Evolutionary conservation across 371 early-diverging fungal genomes (phyloP), one percentile per base, ranked within the genome.

Genomic region (Lichtheimia ornata): DNA sequence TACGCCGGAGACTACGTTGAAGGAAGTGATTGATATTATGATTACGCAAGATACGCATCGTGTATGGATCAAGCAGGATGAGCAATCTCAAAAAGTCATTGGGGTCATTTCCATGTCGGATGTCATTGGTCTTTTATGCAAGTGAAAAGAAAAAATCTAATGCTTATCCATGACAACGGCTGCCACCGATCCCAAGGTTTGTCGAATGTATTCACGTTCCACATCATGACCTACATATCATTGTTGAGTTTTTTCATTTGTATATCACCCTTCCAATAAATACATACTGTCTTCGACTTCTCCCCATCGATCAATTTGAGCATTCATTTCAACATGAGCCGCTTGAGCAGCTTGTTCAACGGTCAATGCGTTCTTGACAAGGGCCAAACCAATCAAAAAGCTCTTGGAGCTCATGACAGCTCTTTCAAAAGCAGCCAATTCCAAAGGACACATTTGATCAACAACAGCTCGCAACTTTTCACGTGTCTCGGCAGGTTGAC

Each of bases 261-360:
- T 28, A 17, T 41, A 47, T 18, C 40, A 59, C 13, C 30, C 12
- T 43, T 11, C 42, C 2, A 14, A 47, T 5, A 4, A 49, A 17
- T 17, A 69, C 74, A 67, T 69, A 80, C 89, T 90, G 69, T 94
- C 94, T 81, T 95, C 95, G 4, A 97, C 93, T 73, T 92, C 89
- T 56, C 98, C 98, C 96, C 96, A 97, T 50, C 85, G 83, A 30
- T 86, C 84, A 45, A 92, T 94, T 79, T 97, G 98, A 24, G 91
- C 82, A 58, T 82, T 74, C 27, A 93, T 87, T 77, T 97, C 98
- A 11, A 95, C 86, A 56, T 90, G 88, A 1, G 95, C 88, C 2
- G 95, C 95, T 57, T 68, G 65, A 27, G 89, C 88, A 9, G 94
- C 96, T 35, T 88, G 74, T 67, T 95, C 92, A 0, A 89, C 95